Evolutionary conservation across 805 yeast genomes (phyloP).

Genomic region (Monosporozyma unispora): DNA sequence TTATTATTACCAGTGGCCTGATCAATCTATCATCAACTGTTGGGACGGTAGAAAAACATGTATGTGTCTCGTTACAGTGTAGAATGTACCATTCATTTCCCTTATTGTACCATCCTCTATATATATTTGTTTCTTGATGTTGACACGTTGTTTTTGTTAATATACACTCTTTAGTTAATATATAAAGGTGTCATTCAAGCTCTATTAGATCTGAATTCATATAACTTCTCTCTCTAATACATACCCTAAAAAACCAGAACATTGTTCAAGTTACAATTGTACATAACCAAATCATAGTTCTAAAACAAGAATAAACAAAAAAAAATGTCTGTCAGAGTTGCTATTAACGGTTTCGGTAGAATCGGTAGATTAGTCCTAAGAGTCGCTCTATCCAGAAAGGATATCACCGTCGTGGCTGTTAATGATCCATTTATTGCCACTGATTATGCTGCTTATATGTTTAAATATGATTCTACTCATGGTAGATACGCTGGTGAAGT

Average conservation of each 20-base stretch:
- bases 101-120: too few relatives aligned
- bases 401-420: conserved; percentile 52
- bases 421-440: conserved; percentile 62
- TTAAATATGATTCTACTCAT: conserved; percentile 68
- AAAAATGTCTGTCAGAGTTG: conserved; percentile 34
- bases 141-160: too few relatives aligned
- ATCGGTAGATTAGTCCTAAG: conserved; percentile 62
- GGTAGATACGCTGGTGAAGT: conserved; percentile 56
- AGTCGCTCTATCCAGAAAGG: conserved; percentile 46
- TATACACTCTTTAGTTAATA: too few relatives aligned
- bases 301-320: conserved; percentile 4
- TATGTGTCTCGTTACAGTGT: too few relatives aligned
- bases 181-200: not conserved
- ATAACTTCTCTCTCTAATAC: not conserved
- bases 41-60: too few relatives aligned
- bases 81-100: too few relatives aligned
- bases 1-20: too few relatives aligned
- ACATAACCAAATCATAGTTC: conserved; percentile 3
- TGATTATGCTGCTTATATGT: conserved; percentile 66
- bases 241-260: conserved; percentile 6
- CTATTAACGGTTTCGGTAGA: conserved; percentile 70
- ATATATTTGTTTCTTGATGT: too few relatives aligned
- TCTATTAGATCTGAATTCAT: not conserved
- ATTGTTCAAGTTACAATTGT: conserved; percentile 4
- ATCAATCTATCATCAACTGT: too few relatives aligned